Evolutionary conservation across 495 filamentous ascomycete genomes (phyloP).

Genomic region (Podospora australis): DNA sequence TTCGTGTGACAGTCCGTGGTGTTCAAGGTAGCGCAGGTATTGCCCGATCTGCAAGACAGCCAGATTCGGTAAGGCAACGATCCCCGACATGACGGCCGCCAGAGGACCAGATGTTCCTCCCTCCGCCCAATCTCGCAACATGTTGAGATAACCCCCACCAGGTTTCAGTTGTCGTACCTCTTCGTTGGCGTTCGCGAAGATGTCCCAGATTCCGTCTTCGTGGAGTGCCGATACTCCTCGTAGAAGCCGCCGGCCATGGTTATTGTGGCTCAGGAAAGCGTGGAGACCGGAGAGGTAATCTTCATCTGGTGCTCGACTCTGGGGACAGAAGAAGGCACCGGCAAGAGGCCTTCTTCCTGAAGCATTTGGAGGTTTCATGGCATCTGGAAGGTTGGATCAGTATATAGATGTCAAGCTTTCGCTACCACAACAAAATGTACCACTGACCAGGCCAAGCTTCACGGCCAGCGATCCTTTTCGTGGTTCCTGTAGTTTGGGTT

Average conservation of each 20-base stretch:
- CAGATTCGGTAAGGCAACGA: constrained; percentile 27
- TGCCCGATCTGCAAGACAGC: constrained; percentile 27
- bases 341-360: no score
- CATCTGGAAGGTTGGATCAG: no score
- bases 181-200: not conserved
- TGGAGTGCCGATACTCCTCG: not conserved
- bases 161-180: not conserved
- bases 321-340: constrained; percentile 2
- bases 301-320: not conserved
- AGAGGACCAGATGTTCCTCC: not conserved
- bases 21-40: constrained; percentile 30
- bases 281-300: not conserved
- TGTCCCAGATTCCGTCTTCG: not conserved
- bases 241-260: not conserved
- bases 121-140: constrained; percentile 1
- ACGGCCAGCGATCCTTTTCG: no score
- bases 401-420: no score
- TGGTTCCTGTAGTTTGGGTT: no score
- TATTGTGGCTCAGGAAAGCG: not conserved
- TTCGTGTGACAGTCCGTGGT: constrained; percentile 10
- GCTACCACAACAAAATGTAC: no score
- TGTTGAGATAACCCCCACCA: not conserved
- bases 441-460: no score
- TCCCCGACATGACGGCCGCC: constrained; percentile 21
- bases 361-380: no score